A percentile compares a stretch with the other conserved stretches of the same genome.
Conservation (phyloP, 2,329 filamentous ascomycete species). For the Macrophomina tecta region DNA sequence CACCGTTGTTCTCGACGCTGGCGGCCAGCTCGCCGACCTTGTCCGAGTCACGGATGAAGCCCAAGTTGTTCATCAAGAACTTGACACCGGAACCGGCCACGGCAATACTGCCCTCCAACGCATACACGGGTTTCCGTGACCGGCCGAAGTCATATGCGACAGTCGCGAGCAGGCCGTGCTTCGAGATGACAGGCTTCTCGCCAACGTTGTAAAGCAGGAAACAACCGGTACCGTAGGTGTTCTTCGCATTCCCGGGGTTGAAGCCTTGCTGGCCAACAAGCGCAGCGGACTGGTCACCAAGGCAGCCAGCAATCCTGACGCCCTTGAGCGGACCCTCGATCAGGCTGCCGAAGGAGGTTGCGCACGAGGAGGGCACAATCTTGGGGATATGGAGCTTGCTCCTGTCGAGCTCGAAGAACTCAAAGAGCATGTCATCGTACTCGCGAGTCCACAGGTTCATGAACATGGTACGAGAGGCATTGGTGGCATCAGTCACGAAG, state of each 20-base stretch:
- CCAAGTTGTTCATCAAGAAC: slow-evolving; percentile 68
- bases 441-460: slow-evolving; percentile 83
- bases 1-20: slow-evolving; percentile 76
- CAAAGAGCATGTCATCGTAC: slow-evolving; percentile 77
- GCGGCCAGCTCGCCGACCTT: slow-evolving; percentile 70
- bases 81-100: slow-evolving; percentile 83
- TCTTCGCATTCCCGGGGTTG: slow-evolving; percentile 81
- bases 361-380: slow-evolving; percentile 81
- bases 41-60: slow-evolving; percentile 65
- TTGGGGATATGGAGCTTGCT: slow-evolving; percentile 77
- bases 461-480: slow-evolving; percentile 92
- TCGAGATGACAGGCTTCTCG: slow-evolving; percentile 82
- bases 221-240: slow-evolving; percentile 89
- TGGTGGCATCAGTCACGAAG: slow-evolving; percentile 84
- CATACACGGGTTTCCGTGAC: slow-evolving; percentile 71
- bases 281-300: slow-evolving; percentile 86
- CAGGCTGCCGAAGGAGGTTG: slow-evolving; percentile 73
- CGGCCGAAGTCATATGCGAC: slow-evolving; percentile 84
- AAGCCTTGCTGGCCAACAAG: slow-evolving; percentile 88
- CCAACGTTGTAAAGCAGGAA: slow-evolving; percentile 92
- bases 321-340: slow-evolving; percentile 70
- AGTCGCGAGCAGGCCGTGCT: slow-evolving; percentile 81
- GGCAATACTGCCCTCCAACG: slow-evolving; percentile 82
- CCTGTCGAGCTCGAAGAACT: slow-evolving; percentile 79
- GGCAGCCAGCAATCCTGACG: slow-evolving; percentile 77